Evolutionary conservation across 2,329 filamentous ascomycete species (phyloP), one percentile per base, ranked within the genome.

Genomic region (Dactylellina drechsleri): DNA sequence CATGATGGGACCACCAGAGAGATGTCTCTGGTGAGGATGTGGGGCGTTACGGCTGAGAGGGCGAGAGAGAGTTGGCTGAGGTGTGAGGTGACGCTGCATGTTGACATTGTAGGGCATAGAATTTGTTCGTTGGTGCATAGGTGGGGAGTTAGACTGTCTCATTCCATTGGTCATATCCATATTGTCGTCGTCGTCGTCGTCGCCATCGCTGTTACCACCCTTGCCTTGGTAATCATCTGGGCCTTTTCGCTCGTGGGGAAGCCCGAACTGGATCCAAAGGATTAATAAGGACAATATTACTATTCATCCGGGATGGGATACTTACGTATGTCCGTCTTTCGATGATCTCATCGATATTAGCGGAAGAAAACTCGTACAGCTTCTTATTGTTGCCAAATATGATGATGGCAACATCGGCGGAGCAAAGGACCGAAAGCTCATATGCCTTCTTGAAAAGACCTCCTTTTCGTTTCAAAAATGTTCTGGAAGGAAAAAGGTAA

Each of bases 321-420:
- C 92, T 80, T 85, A 97, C 94, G 83, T 93, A 97, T 88, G 93
- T 90, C 81, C 97, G 96, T 81, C 92, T 88, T 60, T 88, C 87
- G 78, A 99, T 89, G 58, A 96, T 91, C 77, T 97, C 92, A 82
- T 90, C 90, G 87, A 99, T 97, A 82, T 97, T 92, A 79, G 89
- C 86, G 16, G 94, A 98, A 12, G 93, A 98, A 82, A 97, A 99
- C 83, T 99, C 93, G 83, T 98, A 97, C 26, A 99, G 87, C 84
- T 98, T 98, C 87, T 98, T 99, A 83, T 99, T 99, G 84, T 92
- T 93, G 77, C 94, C 94, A 81, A 98, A 98, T 80, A 99, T 97
- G 82, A 99, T 95, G 80, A 99, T 95, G 47, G 95, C 95, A 79
- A 99, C 95, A 82, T 99, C 95, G 82, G 99, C 95, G 45, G 93